phyloP scores from a whole-genome alignment of 225 moss, liverwort and hornwort species.

The Ulota crispa region DNA sequence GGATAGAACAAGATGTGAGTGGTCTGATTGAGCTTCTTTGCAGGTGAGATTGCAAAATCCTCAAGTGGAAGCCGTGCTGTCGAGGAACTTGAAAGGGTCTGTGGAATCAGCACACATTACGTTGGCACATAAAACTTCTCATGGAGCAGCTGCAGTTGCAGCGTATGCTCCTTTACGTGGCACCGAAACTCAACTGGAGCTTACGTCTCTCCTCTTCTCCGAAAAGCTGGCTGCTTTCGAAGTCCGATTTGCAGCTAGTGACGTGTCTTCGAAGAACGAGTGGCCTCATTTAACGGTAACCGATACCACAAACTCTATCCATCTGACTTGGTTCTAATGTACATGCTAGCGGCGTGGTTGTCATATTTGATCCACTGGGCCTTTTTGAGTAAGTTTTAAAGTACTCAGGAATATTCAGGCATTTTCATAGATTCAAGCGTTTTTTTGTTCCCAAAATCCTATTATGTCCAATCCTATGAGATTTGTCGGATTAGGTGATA shows the following conservation, averaged over 20 bases:
- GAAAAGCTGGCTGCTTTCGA: constrained; percentile 79
- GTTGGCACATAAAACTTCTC: constrained; percentile 79
- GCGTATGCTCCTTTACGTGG: constrained; percentile 67
- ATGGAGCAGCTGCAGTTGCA: constrained; percentile 90
- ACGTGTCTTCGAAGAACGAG: constrained; percentile 62
- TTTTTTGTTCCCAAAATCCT: too few relatives aligned
- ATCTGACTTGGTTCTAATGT: background rate
- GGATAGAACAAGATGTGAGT: background rate
- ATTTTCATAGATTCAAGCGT: too few relatives aligned
- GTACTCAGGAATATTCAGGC: too few relatives aligned
- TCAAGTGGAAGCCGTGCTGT: constrained; percentile 41
- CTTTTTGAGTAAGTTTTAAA: too few relatives aligned
- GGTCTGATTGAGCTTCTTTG: background rate
- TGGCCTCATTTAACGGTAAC: constrained; percentile 98
- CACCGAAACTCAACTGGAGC: constrained; percentile 60
- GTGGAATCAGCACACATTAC: constrained; percentile 72
- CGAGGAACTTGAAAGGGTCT: constrained; percentile 44
- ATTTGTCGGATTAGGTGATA: too few relatives aligned
- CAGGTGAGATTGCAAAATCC: constrained; percentile 52
- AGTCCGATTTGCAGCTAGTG: constrained; percentile 45
- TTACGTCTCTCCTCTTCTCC: constrained; percentile 75
- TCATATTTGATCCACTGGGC: too few relatives aligned
- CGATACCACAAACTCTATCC: background rate
- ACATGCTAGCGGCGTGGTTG: too few relatives aligned
- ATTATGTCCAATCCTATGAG: too few relatives aligned